Percentiles rank a stretch among this genome's conserved stretches.
phyloP scores from a whole-genome alignment of 1,284 basidiomycete species.

The Lignosus rhinocerotis region DNA sequence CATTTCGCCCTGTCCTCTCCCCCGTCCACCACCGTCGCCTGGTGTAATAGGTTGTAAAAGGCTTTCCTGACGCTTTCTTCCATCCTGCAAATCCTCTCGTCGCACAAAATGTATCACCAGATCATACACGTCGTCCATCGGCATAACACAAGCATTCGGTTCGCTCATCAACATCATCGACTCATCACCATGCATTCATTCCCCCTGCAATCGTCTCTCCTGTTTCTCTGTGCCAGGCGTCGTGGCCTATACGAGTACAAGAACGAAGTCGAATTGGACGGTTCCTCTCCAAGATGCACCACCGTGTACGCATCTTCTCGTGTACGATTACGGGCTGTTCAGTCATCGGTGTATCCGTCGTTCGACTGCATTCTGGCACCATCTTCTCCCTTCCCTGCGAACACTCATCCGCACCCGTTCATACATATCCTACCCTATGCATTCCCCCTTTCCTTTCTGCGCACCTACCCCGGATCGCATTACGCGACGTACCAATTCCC shows the following conservation, averaged over 20 bases:
- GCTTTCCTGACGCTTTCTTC: slow-evolving; percentile 27
- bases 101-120: slow-evolving; percentile 75
- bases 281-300: slow-evolving; percentile 21
- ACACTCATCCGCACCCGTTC: slow-evolving; percentile 45
- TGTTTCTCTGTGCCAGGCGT: slow-evolving; percentile 37
- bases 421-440: slow-evolving; percentile 47
- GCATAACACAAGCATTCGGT: slow-evolving; percentile 58
- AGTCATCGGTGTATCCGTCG: slow-evolving; percentile 35
- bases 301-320: slow-evolving; percentile 30
- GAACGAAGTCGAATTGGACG: slow-evolving; percentile 27
- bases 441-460: slow-evolving; percentile 39
- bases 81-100: slow-evolving; percentile 28
- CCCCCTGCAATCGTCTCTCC: slow-evolving; percentile 45
- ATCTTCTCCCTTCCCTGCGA: slow-evolving; percentile 10
- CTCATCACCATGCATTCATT: slow-evolving; percentile 75
- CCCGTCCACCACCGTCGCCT: slow-evolving; percentile 15
- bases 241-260: slow-evolving; percentile 29
- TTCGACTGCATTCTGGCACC: slow-evolving; percentile 18
- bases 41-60: slow-evolving; percentile 36
- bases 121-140: slow-evolving; percentile 59
- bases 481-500: slow-evolving; percentile 44
- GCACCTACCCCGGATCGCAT: slow-evolving; percentile 44
- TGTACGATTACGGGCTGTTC: slow-evolving; percentile 43
- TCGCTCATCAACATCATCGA: slow-evolving; percentile 54
- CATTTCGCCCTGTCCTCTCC: slow-evolving; percentile 17